These are phyloP conservation scores for Boletus sp. DNA, from an alignment of 1,284 basidiomycete genomes.

Conservation along the genomic window DNA sequence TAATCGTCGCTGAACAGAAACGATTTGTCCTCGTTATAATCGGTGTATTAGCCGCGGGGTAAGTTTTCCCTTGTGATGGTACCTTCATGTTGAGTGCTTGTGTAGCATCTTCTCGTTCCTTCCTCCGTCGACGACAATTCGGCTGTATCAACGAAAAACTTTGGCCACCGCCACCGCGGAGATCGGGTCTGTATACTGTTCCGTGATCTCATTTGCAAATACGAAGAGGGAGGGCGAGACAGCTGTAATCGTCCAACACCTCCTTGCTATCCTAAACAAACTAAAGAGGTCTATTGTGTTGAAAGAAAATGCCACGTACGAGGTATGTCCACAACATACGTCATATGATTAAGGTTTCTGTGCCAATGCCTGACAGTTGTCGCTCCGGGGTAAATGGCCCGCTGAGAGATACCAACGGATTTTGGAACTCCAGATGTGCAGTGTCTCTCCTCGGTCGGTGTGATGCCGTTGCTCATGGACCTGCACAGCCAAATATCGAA, in stretches of 20 bases:
- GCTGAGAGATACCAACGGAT: conserved; percentile 62
- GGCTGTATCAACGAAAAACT: conserved; percentile 60
- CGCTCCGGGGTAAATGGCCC: conserved; percentile 67
- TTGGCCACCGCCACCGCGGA: conserved; percentile 61
- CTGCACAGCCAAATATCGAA: conserved; percentile 48
- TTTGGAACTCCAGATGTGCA: conserved; percentile 59
- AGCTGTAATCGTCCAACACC: conserved; percentile 50
- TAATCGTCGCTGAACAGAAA: conserved; percentile 35
- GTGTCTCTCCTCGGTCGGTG: conserved; percentile 13
- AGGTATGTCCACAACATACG: conserved; percentile 39
- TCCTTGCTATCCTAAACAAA: conserved; percentile 64
- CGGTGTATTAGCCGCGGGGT: conserved; percentile 67
- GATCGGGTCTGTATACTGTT: conserved; percentile 62
- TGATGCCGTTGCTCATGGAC: not conserved
- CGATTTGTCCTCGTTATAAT: conserved; percentile 59
- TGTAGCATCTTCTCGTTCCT: conserved; percentile 61
- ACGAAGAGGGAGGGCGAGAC: conserved; percentile 44
- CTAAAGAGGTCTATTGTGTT: conserved; percentile 54
- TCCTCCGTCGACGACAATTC: conserved; percentile 67
- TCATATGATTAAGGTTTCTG: not conserved
- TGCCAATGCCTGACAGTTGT: conserved; percentile 44
- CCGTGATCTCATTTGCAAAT: conserved; percentile 62
- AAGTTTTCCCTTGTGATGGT: conserved; percentile 16
- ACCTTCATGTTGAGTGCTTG: conserved; percentile 5
- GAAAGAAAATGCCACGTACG: conserved; percentile 60